Evolutionary conservation across 345 rosid species (phyloP).

Genomic region (Lenwebbia sp.): DNA sequence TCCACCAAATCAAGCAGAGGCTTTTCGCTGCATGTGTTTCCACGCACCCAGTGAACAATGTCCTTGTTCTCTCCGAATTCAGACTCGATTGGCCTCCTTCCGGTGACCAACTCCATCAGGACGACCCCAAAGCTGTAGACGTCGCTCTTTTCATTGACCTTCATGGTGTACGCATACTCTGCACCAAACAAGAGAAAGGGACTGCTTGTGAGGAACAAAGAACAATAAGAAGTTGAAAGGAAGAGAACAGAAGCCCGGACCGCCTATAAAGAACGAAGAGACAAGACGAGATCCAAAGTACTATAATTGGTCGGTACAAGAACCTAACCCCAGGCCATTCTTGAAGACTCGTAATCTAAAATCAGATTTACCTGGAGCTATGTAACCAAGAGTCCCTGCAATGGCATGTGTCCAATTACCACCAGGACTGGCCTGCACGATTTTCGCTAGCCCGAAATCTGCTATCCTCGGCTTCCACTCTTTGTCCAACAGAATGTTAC

Average conservation of each 20-base stretch:
- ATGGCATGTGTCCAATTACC: slow-evolving; percentile 43
- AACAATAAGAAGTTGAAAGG: background rate
- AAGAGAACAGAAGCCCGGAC: background rate
- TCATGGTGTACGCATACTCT: slow-evolving; percentile 62
- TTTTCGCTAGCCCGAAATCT: slow-evolving; percentile 83
- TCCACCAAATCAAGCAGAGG: slow-evolving; percentile 35
- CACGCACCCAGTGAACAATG: slow-evolving; percentile 55
- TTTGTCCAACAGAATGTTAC: slow-evolving; percentile 73
- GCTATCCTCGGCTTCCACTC: slow-evolving; percentile 82
- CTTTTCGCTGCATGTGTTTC: slow-evolving; percentile 24
- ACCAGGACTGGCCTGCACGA: slow-evolving; percentile 36
- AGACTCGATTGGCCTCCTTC: slow-evolving; percentile 54
- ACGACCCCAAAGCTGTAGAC: slow-evolving; percentile 91
- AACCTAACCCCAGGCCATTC: background rate
- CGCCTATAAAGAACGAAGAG: background rate
- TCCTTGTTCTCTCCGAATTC: slow-evolving; percentile 63
- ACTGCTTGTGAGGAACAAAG: background rate
- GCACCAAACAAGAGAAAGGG: background rate
- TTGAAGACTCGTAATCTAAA: background rate
- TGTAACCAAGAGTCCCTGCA: slow-evolving; percentile 81
- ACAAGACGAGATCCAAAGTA: background rate
- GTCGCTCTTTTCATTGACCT: slow-evolving; percentile 63
- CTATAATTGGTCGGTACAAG: background rate
- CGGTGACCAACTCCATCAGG: slow-evolving; percentile 71
- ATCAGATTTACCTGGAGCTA: slow-evolving; percentile 67